These are phyloP conservation scores for Alternaria consortialis DNA, from an alignment of 2,329 filamentous ascomycete genomes.

Conservation along the genomic window DNA sequence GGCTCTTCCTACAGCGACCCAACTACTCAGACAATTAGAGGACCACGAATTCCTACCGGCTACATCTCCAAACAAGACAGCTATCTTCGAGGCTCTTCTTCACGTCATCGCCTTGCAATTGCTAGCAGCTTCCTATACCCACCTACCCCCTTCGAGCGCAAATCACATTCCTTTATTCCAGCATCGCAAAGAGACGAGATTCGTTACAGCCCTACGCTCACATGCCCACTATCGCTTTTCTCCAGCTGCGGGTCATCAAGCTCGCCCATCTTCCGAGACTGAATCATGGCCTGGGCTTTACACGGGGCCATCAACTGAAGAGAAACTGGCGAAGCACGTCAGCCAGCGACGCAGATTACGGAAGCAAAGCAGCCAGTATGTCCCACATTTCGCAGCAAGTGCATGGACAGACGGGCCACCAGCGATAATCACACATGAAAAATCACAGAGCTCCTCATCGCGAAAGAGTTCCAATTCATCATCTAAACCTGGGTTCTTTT, in stretches of 20 bases:
- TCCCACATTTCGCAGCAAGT: background rate
- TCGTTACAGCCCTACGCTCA: conserved; percentile 28
- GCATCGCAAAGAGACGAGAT: conserved; percentile 10
- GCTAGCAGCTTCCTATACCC: conserved; percentile 37
- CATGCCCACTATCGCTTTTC: conserved; percentile 30
- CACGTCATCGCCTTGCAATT: conserved; percentile 35
- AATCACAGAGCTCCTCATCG: conserved; percentile 5
- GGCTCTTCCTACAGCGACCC: conserved; percentile 11
- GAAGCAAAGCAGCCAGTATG: background rate
- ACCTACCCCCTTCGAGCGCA: conserved; percentile 20
- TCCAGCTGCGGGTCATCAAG: conserved; percentile 39
- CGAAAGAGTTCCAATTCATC: conserved; percentile 14
- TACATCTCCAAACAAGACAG: background rate
- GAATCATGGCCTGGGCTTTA: conserved; percentile 33
- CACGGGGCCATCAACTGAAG: conserved; percentile 26
- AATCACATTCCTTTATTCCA: conserved; percentile 20
- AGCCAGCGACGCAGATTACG: conserved; percentile 8
- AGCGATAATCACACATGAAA: background rate
- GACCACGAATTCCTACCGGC: background rate
- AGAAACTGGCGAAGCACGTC: conserved; percentile 23
- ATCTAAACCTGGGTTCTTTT: conserved; percentile 16
- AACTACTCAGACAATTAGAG: conserved; percentile 13
- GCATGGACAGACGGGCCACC: conserved; percentile 11
- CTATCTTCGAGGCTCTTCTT: conserved; percentile 23
- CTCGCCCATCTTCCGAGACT: conserved; percentile 32